Conservation (phyloP, 257 asterid species). For the Coffea eugenioides region DNA sequence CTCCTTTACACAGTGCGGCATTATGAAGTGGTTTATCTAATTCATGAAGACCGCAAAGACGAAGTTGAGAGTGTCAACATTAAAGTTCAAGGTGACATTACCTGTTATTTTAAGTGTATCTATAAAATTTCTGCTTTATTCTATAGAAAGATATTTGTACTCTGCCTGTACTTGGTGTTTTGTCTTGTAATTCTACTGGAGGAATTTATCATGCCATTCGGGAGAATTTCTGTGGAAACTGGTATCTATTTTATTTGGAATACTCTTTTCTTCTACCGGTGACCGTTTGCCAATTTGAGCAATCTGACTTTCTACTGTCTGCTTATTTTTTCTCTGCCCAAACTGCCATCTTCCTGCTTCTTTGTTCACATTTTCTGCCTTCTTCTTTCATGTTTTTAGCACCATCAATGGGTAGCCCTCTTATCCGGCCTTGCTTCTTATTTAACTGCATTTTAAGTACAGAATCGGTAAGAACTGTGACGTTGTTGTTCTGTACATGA, state of each 20-base stretch:
- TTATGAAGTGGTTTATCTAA: constrained; percentile 89
- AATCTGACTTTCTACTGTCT: neutral
- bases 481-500: neutral
- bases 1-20: constrained; percentile 66
- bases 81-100: constrained; percentile 70
- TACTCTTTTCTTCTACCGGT: neutral
- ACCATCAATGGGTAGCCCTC: neutral
- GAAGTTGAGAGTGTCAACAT: constrained; percentile 74
- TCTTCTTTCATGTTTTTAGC: neutral
- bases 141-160: neutral
- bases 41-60: constrained; percentile 74
- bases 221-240: neutral
- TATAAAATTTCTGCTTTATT: neutral
- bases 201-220: neutral
- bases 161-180: neutral
- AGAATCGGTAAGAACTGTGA: neutral
- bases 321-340: neutral
- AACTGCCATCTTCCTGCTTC: neutral
- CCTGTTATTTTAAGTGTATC: neutral
- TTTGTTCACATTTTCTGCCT: neutral
- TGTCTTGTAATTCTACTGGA: neutral
- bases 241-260: neutral
- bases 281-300: neutral
- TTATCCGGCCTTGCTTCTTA: neutral
- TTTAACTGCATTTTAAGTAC: neutral